Conservation (phyloP, 495 filamentous ascomycete species). For the Parachaetomium inaequale region DNA sequence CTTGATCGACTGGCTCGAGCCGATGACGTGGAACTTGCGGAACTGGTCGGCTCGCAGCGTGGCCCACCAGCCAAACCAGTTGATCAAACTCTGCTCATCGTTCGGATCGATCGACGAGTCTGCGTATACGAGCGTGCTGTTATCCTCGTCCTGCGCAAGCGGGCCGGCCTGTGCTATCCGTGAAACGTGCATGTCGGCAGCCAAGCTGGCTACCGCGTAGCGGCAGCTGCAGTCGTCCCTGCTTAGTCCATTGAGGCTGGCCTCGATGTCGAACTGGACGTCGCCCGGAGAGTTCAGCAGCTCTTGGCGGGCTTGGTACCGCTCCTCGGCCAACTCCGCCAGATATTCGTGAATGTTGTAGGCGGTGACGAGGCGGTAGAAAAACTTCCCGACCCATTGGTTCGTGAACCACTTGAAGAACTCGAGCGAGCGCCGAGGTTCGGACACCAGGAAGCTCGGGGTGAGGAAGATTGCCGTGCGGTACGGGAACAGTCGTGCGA, state of each 20-base stretch:
- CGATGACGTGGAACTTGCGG: slow-evolving; percentile 47
- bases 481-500: slow-evolving; percentile 55
- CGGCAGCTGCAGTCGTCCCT: slow-evolving; percentile 27
- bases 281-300: slow-evolving; percentile 15
- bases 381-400: slow-evolving; percentile 25
- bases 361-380: slow-evolving; percentile 34
- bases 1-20: slow-evolving; percentile 33
- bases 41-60: slow-evolving; percentile 42
- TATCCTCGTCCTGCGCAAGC: slow-evolving; percentile 30
- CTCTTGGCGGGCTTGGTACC: slow-evolving; percentile 31
- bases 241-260: slow-evolving; percentile 27
- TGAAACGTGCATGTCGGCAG: slow-evolving; percentile 27
- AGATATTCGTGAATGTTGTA: slow-evolving; percentile 45
- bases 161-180: slow-evolving; percentile 9
- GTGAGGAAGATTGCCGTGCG: slow-evolving; percentile 60
- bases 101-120: slow-evolving; percentile 45
- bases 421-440: slow-evolving; percentile 47
- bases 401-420: slow-evolving; percentile 58
- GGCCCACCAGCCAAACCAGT: slow-evolving; percentile 56
- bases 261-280: slow-evolving; percentile 20
- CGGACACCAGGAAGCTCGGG: slow-evolving; percentile 56
- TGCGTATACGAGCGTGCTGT: slow-evolving; percentile 43
- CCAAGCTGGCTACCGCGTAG: slow-evolving; percentile 21
- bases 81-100: slow-evolving; percentile 51
- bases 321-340: slow-evolving; percentile 38